Evolutionary conservation across 345 rosid genomes (phyloP).

Genomic region (Kernera saxatilis): DNA sequence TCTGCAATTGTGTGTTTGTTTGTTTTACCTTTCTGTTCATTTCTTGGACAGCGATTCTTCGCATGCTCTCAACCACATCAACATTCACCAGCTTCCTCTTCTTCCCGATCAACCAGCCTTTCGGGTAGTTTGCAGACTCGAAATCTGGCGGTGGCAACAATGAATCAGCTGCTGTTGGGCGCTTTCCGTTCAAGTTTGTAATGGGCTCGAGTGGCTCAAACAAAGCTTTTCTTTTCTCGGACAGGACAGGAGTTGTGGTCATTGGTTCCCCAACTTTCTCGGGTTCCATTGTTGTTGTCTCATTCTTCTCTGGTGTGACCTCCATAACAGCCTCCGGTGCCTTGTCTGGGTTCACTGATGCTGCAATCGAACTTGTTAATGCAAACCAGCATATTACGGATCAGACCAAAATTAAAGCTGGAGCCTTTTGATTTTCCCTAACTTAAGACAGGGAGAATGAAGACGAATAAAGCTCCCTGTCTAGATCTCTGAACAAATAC

Average conservation of each 20-base stretch:
- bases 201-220: conserved; percentile 85
- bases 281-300: conserved; percentile 29
- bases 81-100: conserved; percentile 90
- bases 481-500: not conserved
- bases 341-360: conserved; percentile 27
- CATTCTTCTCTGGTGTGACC: conserved; percentile 44
- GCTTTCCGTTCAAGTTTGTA: conserved; percentile 38
- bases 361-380: not conserved
- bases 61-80: conserved; percentile 95
- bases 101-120: conserved; percentile 93
- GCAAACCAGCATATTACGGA: not conserved
- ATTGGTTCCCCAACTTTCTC: conserved; percentile 26
- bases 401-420: not conserved
- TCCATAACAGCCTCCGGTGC: conserved; percentile 33
- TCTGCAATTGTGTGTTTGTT: not conserved
- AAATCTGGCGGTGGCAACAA: conserved; percentile 93
- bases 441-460: not conserved
- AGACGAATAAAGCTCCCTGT: not conserved
- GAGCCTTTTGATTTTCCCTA: not conserved
- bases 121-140: conserved; percentile 71
- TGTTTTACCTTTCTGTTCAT: conserved; percentile 87
- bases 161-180: conserved; percentile 49
- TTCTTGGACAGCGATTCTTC: conserved; percentile 92
- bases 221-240: conserved; percentile 76
- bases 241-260: conserved; percentile 37